phyloP scores from a whole-genome alignment of 129 eudicot genomes.

The Gnaphalium uliginosum region DNA sequence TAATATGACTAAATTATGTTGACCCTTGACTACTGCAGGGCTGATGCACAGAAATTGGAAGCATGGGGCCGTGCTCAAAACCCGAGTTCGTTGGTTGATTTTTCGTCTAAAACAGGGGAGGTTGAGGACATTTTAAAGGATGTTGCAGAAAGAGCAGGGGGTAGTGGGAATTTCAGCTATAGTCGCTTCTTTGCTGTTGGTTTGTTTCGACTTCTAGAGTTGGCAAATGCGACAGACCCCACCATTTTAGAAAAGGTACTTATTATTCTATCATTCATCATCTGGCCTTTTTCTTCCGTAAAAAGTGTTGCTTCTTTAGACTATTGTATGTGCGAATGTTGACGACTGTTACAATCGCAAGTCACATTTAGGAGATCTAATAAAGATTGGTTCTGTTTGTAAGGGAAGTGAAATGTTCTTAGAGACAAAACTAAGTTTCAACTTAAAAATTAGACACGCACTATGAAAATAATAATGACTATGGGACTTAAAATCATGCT shows the following conservation, averaged over 20 bases:
- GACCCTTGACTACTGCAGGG: constrained; percentile 39
- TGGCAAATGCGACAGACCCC: constrained; percentile 84
- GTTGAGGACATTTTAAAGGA: constrained; percentile 71
- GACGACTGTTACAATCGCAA: background rate
- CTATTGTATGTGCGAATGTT: background rate
- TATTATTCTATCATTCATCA: background rate
- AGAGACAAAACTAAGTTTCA: no score
- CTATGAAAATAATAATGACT: no score
- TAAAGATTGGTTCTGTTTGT: no score
- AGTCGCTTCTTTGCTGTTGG: constrained; percentile 97
- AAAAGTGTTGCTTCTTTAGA: constrained; percentile 1
- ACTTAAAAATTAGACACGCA: no score
- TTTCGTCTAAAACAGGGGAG: constrained; percentile 84
- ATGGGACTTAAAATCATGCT: no score
- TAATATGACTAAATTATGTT: background rate
- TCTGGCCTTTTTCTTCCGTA: background rate
- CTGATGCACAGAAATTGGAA: constrained; percentile 80
- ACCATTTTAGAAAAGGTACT: constrained; percentile 78
- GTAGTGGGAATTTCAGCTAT: constrained; percentile 73
- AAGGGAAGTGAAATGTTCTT: no score
- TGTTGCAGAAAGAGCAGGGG: constrained; percentile 86
- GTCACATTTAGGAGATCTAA: no score
- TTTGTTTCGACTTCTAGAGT: constrained; percentile 89
- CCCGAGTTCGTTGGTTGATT: constrained; percentile 66
- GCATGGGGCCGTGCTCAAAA: constrained; percentile 83